Conservation (phyloP, 192 early-diverging fungal genomes). For the Coemansia sp. region DNA sequence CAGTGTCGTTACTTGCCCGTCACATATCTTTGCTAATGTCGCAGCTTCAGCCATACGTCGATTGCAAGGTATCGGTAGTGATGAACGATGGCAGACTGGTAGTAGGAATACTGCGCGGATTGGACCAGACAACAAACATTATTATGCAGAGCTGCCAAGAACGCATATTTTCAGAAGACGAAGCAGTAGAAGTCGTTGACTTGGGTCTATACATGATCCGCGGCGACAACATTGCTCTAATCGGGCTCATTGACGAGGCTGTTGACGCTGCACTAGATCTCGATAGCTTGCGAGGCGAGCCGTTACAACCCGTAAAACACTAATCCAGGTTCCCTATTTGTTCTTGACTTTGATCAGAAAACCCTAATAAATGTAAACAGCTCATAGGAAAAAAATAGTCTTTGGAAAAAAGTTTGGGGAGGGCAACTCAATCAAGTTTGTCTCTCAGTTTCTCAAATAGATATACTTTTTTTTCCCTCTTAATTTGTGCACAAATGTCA, state of each 20-base stretch:
- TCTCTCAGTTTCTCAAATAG: not conserved
- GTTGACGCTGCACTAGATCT: slow-evolving; percentile 40
- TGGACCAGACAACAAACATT: slow-evolving; percentile 60
- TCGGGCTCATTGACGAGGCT: slow-evolving; percentile 52
- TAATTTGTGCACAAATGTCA: not conserved
- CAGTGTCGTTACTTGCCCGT: not conserved
- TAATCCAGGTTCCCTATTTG: not conserved
- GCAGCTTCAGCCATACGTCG: slow-evolving; percentile 48
- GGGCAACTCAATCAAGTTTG: not conserved
- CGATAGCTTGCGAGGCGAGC: slow-evolving; percentile 23
- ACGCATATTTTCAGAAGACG: slow-evolving; percentile 58
- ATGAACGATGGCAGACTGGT: slow-evolving; percentile 54
- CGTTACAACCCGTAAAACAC: slow-evolving; percentile 32
- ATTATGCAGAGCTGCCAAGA: slow-evolving; percentile 58
- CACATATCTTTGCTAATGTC: slow-evolving; percentile 32
- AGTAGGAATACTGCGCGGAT: slow-evolving; percentile 55
- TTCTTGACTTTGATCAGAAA: not conserved
- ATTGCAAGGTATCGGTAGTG: slow-evolving; percentile 40
- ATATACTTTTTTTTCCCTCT: not conserved
- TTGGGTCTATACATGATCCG: slow-evolving; percentile 60
- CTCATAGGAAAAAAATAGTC: not conserved
- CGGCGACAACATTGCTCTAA: slow-evolving; percentile 57
- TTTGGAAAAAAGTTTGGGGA: not conserved
- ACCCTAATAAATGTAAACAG: slow-evolving; percentile 1
- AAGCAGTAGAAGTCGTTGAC: slow-evolving; percentile 55